Base-by-base conservation (phyloP, 495 filamentous ascomycete genomes). In the Ramalina peruviana region DNA sequence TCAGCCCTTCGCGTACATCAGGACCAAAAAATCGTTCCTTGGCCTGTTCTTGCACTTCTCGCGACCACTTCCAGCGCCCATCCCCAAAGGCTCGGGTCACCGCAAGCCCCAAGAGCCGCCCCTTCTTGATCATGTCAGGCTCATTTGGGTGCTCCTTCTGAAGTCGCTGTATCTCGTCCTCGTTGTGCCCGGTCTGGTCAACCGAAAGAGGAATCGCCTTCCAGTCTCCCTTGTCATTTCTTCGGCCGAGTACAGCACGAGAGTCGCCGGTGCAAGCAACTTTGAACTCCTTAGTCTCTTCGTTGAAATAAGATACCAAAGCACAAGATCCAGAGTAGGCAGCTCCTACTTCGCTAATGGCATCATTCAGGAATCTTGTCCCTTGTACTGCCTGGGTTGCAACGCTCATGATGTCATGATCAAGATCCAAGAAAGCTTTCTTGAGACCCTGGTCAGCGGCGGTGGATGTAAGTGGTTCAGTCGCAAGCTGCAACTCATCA, bases 51-150 rank as follows among this genome's bases (percentile, higher is more conserved):
- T 75, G 69, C 15, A 78, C 55, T 5, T 68, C 61, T 9, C 69
- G 17, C 4, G 74, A 57, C 76, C 76, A 82, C 52, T 84, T 84
- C 78, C 74, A 83, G 40, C 67, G 67, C 27, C 67, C 61, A 60
- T 85, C 79, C 30, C 82, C 81, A 56, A 85, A 83, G 0, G 75
- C 76, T 2, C 81, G 71, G 7, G 78, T 73, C 0, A 77, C 69
- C 36, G 62, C 65, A 1, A 81, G 52, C 1, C 80, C 80, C 39
- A 80, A 67, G 1, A 82, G 56, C 1, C 78, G 71, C 3, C 78
- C 76, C 36, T 69, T 55, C 50, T 73, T 69, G 13, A 82, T 57
- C 0, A 78, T 68, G 9, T 71, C 58, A 1, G 69, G 60, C 60
- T 84, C 79, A 45, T 71, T 69, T 0, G 80, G 80, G 55, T 84